A percentile compares a stretch with the other conserved stretches of the same genome.
Conservation (phyloP, 257 asterid genomes). For the Vinca minor region DNA sequence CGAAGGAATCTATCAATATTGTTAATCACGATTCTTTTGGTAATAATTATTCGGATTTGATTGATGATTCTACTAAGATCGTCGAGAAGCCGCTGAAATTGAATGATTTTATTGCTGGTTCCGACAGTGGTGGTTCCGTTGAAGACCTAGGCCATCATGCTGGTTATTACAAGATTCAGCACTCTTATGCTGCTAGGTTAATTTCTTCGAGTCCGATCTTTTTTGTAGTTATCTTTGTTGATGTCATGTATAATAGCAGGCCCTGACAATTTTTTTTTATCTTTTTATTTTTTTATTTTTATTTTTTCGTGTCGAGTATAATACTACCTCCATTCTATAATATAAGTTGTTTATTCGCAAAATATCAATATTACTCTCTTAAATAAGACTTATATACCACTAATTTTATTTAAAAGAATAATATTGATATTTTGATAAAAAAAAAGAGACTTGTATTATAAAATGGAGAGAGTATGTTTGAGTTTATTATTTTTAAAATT, state of each 20-base stretch:
- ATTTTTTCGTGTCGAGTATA: too few species aligned
- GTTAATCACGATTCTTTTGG: slow-evolving; percentile 20
- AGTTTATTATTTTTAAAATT: neutral
- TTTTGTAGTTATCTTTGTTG: too few species aligned
- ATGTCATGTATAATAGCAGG: neutral
- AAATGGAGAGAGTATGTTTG: neutral
- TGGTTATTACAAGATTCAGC: slow-evolving; percentile 72
- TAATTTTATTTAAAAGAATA: too few species aligned
- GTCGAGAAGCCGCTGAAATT: slow-evolving; percentile 58
- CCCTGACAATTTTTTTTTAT: neutral
- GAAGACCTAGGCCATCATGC: slow-evolving; percentile 76
- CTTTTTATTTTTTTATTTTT: too few species aligned
- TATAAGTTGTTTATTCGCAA: too few species aligned
- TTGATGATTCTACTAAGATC: slow-evolving; percentile 21
- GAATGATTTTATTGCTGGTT: slow-evolving; percentile 36
- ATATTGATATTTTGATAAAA: too few species aligned
- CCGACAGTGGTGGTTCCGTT: slow-evolving; percentile 35
- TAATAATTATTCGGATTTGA: slow-evolving; percentile 16
- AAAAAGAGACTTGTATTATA: too few species aligned
- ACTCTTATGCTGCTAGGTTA: slow-evolving; percentile 74
- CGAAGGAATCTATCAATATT: slow-evolving; percentile 44
- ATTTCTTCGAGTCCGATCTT: neutral
- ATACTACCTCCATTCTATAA: too few species aligned
- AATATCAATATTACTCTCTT: too few species aligned
- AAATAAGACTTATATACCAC: too few species aligned